Evolutionary conservation across 2,329 filamentous ascomycete genomes (phyloP), one percentile per base, ranked within the genome.

Genomic region (Colletotrichum godetiae): DNA sequence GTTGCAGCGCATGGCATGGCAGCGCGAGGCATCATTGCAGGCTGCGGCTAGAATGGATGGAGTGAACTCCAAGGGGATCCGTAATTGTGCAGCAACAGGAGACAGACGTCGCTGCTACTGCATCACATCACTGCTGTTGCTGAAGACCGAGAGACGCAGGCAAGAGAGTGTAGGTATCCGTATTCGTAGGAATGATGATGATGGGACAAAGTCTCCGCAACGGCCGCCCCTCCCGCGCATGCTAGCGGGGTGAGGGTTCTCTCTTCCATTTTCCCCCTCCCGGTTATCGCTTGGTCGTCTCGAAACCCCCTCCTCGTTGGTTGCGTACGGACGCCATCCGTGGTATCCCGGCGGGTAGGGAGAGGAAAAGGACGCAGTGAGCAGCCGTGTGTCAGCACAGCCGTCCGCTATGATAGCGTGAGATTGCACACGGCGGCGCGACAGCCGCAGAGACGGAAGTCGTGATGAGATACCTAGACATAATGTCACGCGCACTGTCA

Each of bases 261-360:
- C 19, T 49, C 42, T n/a, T 4, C 22, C 63, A 31, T 24, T 55
- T 56, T 6, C 55, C 42, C 42, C 62, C 15, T 64, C 60, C 62
- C 60, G 31, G 29, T 4, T 31, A 53, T 59, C 24, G 24, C 11
- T 19, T 37, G 5, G 13, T 67, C 37, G 29, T 55, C 59, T 59
- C 58, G 24, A 29, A 63, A 42, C 13, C 42, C 22, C 59, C 59
- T 65, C 49, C 69, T 63, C 65, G 27, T 55, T 22, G 31, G 49
- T 35, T 49, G 49, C 58, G 12, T 70, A 62, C 62, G 13, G n/a
- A 53, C 29, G 31, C 29, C 57, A 67, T 57, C 56, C 57, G 24
- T 55, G 52, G 63, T 24, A 55, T 67, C 53, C 31, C 68, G 42
- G 62, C 61, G 60, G 29, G n/a, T 31, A 53, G n/a, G 60, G 53